Evolutionary conservation across 2,329 filamentous ascomycete species (phyloP), one percentile per base, ranked within the genome.

Genomic region (Aureobasidium vineae): DNA sequence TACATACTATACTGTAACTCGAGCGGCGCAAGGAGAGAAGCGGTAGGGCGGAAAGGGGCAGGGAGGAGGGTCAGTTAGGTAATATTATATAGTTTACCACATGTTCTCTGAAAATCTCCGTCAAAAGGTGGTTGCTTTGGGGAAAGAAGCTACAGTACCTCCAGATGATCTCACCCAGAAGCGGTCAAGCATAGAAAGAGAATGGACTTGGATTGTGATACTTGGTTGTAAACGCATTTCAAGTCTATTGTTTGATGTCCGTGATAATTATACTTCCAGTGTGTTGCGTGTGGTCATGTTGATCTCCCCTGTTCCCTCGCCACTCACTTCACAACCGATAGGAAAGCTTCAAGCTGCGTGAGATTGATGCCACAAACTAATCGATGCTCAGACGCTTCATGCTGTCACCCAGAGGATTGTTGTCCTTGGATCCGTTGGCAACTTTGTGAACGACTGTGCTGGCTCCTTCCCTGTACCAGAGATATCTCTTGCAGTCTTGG

Each of bases 321-420:
- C 6, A 26, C 10, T 10, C 45, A 49, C 11, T 21, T 5, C 16
- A 13, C 10, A 13, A 26, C 23, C 21, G 13, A 16, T 5, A 13
- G 11, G 23, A 4, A 23, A 19, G 10, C n/a, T n/a, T 16, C 15
- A 21, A n/a, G n/a, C n/a, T n/a, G n/a, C n/a, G n/a, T n/a, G n/a
- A n/a, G n/a, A n/a, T n/a, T n/a, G n/a, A n/a, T n/a, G n/a, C n/a
- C n/a, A n/a, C n/a, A n/a, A 26, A 19, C 26, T 50, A 53, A 3
- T 57, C 38, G 7, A 57, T 57, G 36, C 23, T 43, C 54, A 57
- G 21, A 28, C 23, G 36, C 23, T 43, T 41, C 54, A 57, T 57
- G 16, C 54, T 31, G 13, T 57, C 21, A 21, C 36, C 38, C 19
- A 57, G 36, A 16, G 2, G 3, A 15, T n/a, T 16, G 11, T 31